Base-by-base conservation (phyloP, 2,329 filamentous ascomycete genomes). In the Fusarium sp. region DNA sequence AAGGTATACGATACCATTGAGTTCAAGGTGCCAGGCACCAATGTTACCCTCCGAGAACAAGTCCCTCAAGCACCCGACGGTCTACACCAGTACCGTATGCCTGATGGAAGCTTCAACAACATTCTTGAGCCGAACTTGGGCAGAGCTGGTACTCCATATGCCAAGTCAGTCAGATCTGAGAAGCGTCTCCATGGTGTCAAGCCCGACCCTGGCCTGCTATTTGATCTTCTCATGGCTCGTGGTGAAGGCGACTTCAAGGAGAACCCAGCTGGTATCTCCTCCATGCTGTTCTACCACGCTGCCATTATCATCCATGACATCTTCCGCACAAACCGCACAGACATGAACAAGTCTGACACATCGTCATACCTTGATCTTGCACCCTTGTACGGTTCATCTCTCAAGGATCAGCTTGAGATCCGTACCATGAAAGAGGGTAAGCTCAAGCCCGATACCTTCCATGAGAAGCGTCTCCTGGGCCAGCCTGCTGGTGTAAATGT, bases 341-440 rank as follows among this genome's bases (percentile, higher is more conserved):
- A 93, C 76, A 85, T 83, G 74, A 88, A 87, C 59, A 88, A 86
- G 58, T 91, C 88, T 1, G 82, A 88, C 66, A 92, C 90, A 1
- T 93, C 90, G 0, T 93, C 91, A 0, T 94, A 94, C 68, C 85
- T 94, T 25, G 92, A 94, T 74, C 82, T 94, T 2, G 85, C 89
- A 1, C 92, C 92, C 0, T 81, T 94, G 5, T 94, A 94, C 69
- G 92, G 92, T 5, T 90, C 87, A 53, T 88, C 87, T 45, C 83
- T 88, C 72, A 80, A 83, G 27, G 88, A 92, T 67, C 90, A 92
- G 73, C 81, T 89, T 49, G 78, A 82, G 66, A 87, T 93, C 74
- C 84, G 90, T 25, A 89, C 88, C 2, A 86, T 87, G 77, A 84
- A 86, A 49, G 86, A 89, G 63, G 91, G 91, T n/a, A 89, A 87